Evolutionary conservation across 139 green algal species (phyloP).

Genomic region (Monoraphidium neglectum): DNA sequence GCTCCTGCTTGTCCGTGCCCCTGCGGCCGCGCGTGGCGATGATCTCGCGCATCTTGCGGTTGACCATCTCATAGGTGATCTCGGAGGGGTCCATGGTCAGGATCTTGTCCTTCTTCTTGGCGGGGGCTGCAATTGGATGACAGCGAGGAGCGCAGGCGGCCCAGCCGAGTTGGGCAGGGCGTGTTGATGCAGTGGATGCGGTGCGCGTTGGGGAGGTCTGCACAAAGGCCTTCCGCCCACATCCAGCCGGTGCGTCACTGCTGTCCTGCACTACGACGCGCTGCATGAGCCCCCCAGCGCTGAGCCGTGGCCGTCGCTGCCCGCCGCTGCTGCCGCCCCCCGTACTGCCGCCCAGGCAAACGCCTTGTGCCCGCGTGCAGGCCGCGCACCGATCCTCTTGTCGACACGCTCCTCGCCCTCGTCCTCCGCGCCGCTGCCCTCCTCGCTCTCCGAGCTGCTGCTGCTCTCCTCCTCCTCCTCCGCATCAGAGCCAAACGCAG

Average conservation of each 20-base stretch:
- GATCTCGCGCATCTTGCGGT: conserved; percentile 93
- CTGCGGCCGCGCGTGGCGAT: conserved; percentile 80
- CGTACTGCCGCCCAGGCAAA: background rate
- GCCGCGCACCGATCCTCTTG: background rate
- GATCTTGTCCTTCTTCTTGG: conserved; percentile 89
- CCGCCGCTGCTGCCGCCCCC: background rate
- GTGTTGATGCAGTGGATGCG: too few relatives aligned
- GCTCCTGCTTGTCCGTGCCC: conserved; percentile 84
- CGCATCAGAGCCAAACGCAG: conserved; percentile 64
- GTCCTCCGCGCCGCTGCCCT: conserved; percentile 43
- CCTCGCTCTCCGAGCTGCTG: conserved; percentile 50
- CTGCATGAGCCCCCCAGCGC: too few relatives aligned
- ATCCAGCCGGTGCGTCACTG: too few relatives aligned
- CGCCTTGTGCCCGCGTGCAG: too few relatives aligned
- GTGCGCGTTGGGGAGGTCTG: too few relatives aligned
- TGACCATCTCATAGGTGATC: conserved; percentile 96
- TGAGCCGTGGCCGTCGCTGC: too few relatives aligned
- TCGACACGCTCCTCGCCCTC: conserved; percentile 33
- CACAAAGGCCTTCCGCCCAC: too few relatives aligned
- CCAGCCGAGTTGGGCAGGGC: too few relatives aligned
- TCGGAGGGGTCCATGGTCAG: conserved; percentile 86
- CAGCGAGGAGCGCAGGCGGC: too few relatives aligned
- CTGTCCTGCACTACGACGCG: too few relatives aligned
- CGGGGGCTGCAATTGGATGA: too few relatives aligned
- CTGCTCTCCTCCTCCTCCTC: conserved; percentile 48